Base-by-base conservation (phyloP, 352 stramenopile species). In the Globisporangium paroecandrum region DNA sequence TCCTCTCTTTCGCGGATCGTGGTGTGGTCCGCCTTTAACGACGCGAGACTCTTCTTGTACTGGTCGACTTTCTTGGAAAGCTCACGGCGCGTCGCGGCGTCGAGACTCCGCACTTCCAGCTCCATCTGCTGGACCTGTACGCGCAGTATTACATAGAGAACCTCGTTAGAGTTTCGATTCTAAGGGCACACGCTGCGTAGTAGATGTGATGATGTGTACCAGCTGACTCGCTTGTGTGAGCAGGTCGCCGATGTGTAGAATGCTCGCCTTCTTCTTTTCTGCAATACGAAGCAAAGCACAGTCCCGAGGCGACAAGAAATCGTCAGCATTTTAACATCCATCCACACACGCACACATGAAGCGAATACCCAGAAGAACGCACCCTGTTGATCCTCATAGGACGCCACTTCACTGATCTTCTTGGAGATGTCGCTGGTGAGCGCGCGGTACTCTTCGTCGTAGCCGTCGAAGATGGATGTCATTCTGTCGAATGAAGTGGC, bases 381-480 rank as follows among this genome's bases (percentile, higher is more conserved):
- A 92, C 87, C 87, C 78, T 87, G 82, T 65, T 92, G 68, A 61
- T 94, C 85, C 71, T 96, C 88, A 63, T 94, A 96, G 34, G 85
- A 90, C 53, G 85, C 80, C 67, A 96, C 80, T 64, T 96, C 88
- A 74, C 86, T 94, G 68, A 96, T 86, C 69, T 96, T 96, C 69
- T 86, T 91, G 56, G 88, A 96, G 76, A 96, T 93, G 68, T 94
- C 87, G 75, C 83, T 89, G 36, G 88, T 80, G 58, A 96, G 71
- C 53, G 86, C 74, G 64, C 87, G 86, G 65, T 96, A 96, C 69
- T 96, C 88, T 74, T 96, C 88, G 64, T 96, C 88, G 70, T 96
- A 96, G 47, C 86, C 83, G 69, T 96, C 88, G 54, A 96, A 96
- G 66, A 94, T 96, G 43, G 86, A 92, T 69, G 88, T 96, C 86